Evolutionary conservation across 169 alveolate genomes (phyloP), one percentile per base, ranked within the genome.

Genomic region (Cryptosporidium sp.): DNA sequence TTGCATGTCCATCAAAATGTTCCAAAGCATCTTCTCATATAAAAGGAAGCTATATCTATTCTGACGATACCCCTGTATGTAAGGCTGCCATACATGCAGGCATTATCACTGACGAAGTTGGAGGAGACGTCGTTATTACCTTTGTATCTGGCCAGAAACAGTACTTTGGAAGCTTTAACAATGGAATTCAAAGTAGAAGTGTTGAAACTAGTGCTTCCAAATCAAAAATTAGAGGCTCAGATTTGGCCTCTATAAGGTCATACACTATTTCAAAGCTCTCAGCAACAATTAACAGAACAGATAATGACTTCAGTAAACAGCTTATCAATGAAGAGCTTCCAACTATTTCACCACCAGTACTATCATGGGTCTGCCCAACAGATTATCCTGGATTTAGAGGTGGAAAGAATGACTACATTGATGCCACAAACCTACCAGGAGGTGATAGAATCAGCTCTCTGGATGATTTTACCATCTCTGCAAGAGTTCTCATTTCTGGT

Each of bases 1-100:
- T 80, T 65, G 37, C 89, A 41, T 80, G 89, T 39, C 89, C 89
- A 29, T 59, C 75, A 35, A 80, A 35, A 31, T 80, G 89, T 29
- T 61, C 80, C 18, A 80, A 65, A n/a, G 89, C 89, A 12, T 59
- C 89, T 21, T 80, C 89, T 12, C 89, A 80, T 41, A 21, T 96
- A 12, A 95, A 93, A 71, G 98, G 98, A 48, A 95, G 97, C 21
- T 94, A 85, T 74, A 85, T 96, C 37, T 96, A 96, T 85, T 94
- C 98, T 12, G 96, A 93, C 26, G 98, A 96, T 67, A 94, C 97
- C 14, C 92, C 96, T 18, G 93, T 85, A 31, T 92, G 94, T 48
- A 92, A 92, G 91, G 92, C 94, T 37, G 93, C 94, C 35, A 87
- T 92, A 33, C 94, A 92, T 69, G 91, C 94, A 48, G 94, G 94